Conservation (phyloP, 768 basidiomycete genomes). For the Steccherinum ochraceum region DNA sequence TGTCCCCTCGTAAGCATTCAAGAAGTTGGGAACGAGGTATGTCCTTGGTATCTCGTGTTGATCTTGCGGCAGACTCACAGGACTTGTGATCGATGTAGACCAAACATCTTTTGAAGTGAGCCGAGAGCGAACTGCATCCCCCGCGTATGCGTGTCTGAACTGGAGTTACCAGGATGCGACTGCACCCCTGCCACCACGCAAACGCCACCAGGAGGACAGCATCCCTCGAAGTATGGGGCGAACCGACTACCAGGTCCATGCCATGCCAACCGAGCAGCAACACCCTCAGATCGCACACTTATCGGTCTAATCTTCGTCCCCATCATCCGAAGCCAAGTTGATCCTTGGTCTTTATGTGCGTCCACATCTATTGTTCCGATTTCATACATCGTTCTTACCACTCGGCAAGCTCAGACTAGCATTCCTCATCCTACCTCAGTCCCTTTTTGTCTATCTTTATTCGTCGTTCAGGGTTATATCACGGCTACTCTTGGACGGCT, state of each 20-base stretch:
- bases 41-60: neutral
- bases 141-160: slow-evolving; percentile 1
- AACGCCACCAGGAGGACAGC: slow-evolving; percentile 17
- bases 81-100: neutral
- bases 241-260: neutral
- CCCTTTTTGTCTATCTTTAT: neutral
- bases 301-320: neutral
- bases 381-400: neutral
- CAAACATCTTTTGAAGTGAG: neutral
- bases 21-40: slow-evolving; percentile 22
- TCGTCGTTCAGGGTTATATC: neutral
- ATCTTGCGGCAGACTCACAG: too few species aligned
- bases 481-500: neutral
- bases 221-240: neutral
- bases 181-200: slow-evolving; percentile 16
- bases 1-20: slow-evolving; percentile 20
- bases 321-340: too few species aligned
- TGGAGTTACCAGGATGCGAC: slow-evolving; percentile 16
- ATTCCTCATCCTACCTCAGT: neutral
- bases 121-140: neutral
- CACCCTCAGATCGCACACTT: neutral
- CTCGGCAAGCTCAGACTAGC: neutral
- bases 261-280: neutral
- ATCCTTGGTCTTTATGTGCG: neutral
- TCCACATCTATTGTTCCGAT: neutral